Evolutionary conservation across 2,329 filamentous ascomycete species (phyloP), one percentile per base, ranked within the genome.

Genomic region (Colletotrichum brevisporum): DNA sequence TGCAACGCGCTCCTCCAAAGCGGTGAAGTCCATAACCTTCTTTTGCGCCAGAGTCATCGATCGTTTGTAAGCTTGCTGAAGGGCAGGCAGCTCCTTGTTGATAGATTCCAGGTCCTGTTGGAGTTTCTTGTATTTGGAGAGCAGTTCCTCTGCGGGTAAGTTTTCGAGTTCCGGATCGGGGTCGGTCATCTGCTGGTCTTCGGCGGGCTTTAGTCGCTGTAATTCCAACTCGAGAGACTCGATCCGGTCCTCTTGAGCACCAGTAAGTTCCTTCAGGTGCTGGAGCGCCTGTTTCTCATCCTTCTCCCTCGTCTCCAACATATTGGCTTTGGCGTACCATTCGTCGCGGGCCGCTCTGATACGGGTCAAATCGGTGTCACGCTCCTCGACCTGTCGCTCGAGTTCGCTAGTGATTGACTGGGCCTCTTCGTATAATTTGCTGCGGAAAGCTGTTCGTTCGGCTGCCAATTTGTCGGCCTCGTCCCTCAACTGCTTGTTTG

Each of bases 61-160:
- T 79, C 95, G 95, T 80, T 93, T 97, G 84, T 94, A 98, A 0
- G 95, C 95, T 60, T 90, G 91, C 78, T 97, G 94, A 84, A 99
- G 94, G 0, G 94, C 93, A 3, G 94, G 91, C 63, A 99, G 81
- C 80, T 99, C 96, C 72, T 91, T 91, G 75, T 94, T 95, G 72
- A 99, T 91, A 60, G 96, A 90, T 51, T 91, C 86, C 76, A 95
- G 95, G 77, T 97, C 93, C 73, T 89, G 90, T 75, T 94, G 90
- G 56, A 98, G 82, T 72, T 91, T 92, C 67, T 88, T 85, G 74
- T 94, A 92, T 78, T 92, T 94, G 63, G 86, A 83, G 39, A 90
- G 91, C 60, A 98, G 83, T 66, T 96, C 91, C 36, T 96, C 93
- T 0, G 86, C 76, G 1, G 89, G 84, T 57, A 96, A 77, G 2